Evolutionary conservation across 768 basidiomycete genomes (phyloP), one percentile per base, ranked within the genome.

Genomic region (Terana coerulea): DNA sequence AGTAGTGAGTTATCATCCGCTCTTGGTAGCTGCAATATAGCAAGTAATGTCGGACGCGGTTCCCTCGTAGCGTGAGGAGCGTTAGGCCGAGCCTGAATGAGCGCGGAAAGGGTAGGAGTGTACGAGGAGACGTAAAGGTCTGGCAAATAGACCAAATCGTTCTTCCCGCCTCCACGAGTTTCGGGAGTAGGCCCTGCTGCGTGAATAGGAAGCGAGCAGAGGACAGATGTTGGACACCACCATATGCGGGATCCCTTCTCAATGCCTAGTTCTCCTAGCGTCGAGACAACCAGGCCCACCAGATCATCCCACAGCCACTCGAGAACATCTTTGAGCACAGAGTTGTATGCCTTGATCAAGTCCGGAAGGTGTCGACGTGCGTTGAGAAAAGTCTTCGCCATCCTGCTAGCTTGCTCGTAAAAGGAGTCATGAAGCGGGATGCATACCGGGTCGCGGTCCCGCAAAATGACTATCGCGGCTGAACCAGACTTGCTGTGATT

Each of bases 381-480:
- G 3, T 28, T 11, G 2, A 44, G 11, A 2, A 44, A 15, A 5
- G 28, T 19, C 5, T 29, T 1, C 14, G 17, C 10, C 25, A 47
- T 19, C 26, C 36, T 33, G 3, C 11, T 8, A 3, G 33, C 33
- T 1, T 19, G 31, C n/a, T 35, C 33, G 22, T 34, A 47, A 15
- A 37, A 47, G 2, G 9, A 9, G 1, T 5, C 54, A 50, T 35
- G 43, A 52, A 45, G 54, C 46, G 11, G 37, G n/a, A 59, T 55
- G 9, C 61, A 30, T 19, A 54, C 47, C 7, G 53, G 30, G 15
- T 51, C 41, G 19, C 44, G 19, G 29, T 48, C 44, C 12, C 36
- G 49, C n/a, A 43, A 39, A 7, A 60, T 21, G 21, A 73, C 67
- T 24, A 76, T 24, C 0, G 71, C 73, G 51, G 76, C 71, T 31